These are phyloP conservation scores for Astrothelium macrocarpum DNA, from an alignment of 495 filamentous ascomycete genomes.

Conservation along the genomic window DNA sequence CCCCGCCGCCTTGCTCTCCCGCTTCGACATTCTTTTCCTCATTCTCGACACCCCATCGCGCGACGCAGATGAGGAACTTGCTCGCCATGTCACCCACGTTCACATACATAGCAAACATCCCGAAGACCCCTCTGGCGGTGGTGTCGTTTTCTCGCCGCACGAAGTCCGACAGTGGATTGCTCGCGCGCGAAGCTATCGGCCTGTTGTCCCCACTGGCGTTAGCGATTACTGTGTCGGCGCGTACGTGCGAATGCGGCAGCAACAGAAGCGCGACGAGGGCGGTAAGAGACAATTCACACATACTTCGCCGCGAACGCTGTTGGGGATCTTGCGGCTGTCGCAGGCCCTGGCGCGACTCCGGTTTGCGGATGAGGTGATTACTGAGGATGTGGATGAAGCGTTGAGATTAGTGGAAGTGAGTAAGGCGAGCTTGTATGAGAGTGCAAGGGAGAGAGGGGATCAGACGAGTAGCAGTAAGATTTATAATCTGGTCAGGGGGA, in stretches of 20 bases:
- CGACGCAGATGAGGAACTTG: slow-evolving; percentile 86
- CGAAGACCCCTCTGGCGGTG: slow-evolving; percentile 45
- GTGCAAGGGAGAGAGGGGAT: slow-evolving; percentile 51
- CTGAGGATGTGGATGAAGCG: slow-evolving; percentile 93
- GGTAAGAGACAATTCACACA: slow-evolving; percentile 85
- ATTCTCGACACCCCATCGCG: slow-evolving; percentile 86
- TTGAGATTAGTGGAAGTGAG: slow-evolving; percentile 82
- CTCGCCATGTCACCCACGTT: slow-evolving; percentile 88
- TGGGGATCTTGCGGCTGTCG: slow-evolving; percentile 84
- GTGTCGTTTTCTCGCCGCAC: slow-evolving; percentile 72
- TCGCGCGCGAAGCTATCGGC: slow-evolving; percentile 78
- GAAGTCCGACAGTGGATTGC: slow-evolving; percentile 95
- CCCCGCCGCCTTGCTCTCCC: slow-evolving; percentile 85
- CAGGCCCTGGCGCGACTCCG: slow-evolving; percentile 92
- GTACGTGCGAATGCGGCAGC: slow-evolving; percentile 83
- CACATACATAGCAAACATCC: slow-evolving; percentile 96
- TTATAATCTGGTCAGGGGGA: slow-evolving; percentile 78
- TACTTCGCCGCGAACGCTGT: slow-evolving; percentile 82
- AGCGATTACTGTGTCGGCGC: slow-evolving; percentile 94
- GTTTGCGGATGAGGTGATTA: slow-evolving; percentile 70
- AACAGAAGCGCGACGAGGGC: slow-evolving; percentile 80
- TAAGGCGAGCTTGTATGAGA: slow-evolving; percentile 73
- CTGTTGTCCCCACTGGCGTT: slow-evolving; percentile 68
- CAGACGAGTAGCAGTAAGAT: slow-evolving; percentile 82
- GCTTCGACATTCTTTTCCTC: slow-evolving; percentile 94